Percentiles rank a stretch among this genome's conserved stretches.
Evolutionary conservation across 306 rosid genomes (phyloP).

Genomic region (Coriaria nepalensis): DNA sequence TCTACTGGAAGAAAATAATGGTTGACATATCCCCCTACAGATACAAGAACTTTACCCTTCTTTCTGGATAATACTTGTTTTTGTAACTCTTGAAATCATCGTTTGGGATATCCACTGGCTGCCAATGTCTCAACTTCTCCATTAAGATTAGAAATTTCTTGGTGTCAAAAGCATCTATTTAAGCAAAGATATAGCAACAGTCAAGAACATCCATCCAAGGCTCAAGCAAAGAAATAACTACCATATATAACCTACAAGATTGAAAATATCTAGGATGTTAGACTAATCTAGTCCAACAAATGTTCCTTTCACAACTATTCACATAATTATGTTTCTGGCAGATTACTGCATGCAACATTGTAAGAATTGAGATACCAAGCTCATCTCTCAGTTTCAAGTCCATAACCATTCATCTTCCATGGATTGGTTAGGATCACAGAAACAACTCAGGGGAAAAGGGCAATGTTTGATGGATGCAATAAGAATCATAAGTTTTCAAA

Average conservation of each 20-base stretch:
- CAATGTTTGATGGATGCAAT: not conserved
- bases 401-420: too few species aligned
- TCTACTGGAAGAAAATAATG: not conserved
- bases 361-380: too few species aligned
- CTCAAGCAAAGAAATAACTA: slow-evolving; percentile 1
- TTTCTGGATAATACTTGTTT: slow-evolving; percentile 53
- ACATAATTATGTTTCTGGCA: too few species aligned
- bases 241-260: too few species aligned
- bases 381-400: too few species aligned
- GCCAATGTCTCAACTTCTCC: slow-evolving; percentile 80
- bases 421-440: too few species aligned
- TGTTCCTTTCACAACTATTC: too few species aligned
- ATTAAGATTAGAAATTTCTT: slow-evolving; percentile 53
- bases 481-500: slow-evolving; percentile 6
- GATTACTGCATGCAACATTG: too few species aligned
- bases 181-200: slow-evolving; percentile 13
- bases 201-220: not conserved
- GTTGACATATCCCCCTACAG: too few species aligned
- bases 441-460: too few species aligned
- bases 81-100: slow-evolving; percentile 91
- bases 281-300: too few species aligned
- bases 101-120: slow-evolving; percentile 92
- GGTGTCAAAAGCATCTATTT: slow-evolving; percentile 84
- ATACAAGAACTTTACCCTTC: slow-evolving; percentile 62
- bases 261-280: too few species aligned